Base-by-base conservation (phyloP, 495 filamentous ascomycete species). In the Daldinia loculata region DNA sequence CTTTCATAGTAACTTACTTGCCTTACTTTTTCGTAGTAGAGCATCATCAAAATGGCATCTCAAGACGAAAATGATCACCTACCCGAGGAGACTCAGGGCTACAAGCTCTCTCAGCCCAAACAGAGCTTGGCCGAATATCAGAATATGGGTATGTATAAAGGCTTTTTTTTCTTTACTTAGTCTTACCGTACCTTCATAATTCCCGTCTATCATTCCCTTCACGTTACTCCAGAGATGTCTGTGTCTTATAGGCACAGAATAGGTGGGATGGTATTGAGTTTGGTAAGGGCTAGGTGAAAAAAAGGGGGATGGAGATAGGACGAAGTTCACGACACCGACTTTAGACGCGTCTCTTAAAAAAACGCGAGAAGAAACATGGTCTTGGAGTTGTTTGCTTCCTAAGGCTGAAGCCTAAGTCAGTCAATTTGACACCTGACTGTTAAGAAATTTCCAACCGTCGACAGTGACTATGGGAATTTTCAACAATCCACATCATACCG, bases 61-160 rank as follows among this genome's bases (percentile, higher is more conserved):
- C 82, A 88, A 61, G 80, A 88, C 74, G 91, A 97, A 0, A 93
- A 97, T 56, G 95, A 99, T 72, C 89, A 97, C 67, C 79, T 89
- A 72, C 92, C 95, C 76, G 89, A 93, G 83, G 86, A 88, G 78
- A 97, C 93, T 65, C 89, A 94, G 84, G 95, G 95, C 74, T 99
- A 96, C 90, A 97, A 95, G 87, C 90, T 98, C 71, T 93, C 93
- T 71, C 93, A 97, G 87, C 83, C 83, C 66, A 97, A 97, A 89
- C 97, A 98, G 87, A 94, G 92, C 66, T 86, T 99, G 71, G 90
- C 93, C 62, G 93, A 97, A 80, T 97, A 97, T 81, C 82, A 91
- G 66, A 82, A 97, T 75, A 89, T 99, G 80, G 95, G 95, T 98
- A 84, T 78, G 92, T 86, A 56, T 41, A 70, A 61, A 52, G 17